These are phyloP conservation scores for Candida pini DNA, from an alignment of 805 yeast genomes.

Conservation along the genomic window DNA sequence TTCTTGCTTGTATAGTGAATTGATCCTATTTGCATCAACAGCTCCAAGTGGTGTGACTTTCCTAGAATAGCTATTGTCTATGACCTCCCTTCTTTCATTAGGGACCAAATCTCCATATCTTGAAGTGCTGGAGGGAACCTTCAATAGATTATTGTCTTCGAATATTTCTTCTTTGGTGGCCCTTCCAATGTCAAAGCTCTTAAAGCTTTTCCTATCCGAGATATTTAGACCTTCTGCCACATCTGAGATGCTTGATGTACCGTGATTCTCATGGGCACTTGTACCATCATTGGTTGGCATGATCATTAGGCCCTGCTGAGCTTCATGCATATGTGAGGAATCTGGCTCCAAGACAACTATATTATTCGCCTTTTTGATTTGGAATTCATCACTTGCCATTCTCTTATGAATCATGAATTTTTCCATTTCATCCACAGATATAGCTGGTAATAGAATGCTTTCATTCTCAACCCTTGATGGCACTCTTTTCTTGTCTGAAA, in stretches of 20 bases:
- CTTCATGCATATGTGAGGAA: constrained; percentile 10
- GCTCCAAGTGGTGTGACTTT: constrained; percentile 1
- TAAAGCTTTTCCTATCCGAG: constrained; percentile 6
- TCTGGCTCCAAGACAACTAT: constrained; percentile 14
- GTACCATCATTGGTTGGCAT: constrained; percentile 11
- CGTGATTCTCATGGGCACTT: constrained; percentile 6
- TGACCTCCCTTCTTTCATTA: constrained; percentile 9
- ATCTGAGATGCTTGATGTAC: constrained; percentile 14
- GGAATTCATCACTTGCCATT: constrained; percentile 27
- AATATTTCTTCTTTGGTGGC: not conserved
- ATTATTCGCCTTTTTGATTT: constrained; percentile 22
- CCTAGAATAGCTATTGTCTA: not conserved
- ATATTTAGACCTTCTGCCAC: constrained; percentile 27
- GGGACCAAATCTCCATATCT: constrained; percentile 20
- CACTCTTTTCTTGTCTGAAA: constrained; percentile 14
- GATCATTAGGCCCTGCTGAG: constrained; percentile 22
- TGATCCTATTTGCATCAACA: constrained; percentile 5
- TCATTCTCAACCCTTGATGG: constrained; percentile 9
- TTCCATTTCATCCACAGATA: constrained; percentile 24
- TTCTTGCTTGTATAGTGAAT: constrained; percentile 1
- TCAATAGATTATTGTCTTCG: not conserved
- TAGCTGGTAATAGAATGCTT: constrained; percentile 11
- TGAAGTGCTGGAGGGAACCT: constrained; percentile 1
- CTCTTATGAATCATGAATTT: constrained; percentile 25
- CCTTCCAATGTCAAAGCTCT: not conserved